Evolutionary conservation across 805 yeast genomes (phyloP).

Genomic region (Schwanniomyces vanrijiae): DNA sequence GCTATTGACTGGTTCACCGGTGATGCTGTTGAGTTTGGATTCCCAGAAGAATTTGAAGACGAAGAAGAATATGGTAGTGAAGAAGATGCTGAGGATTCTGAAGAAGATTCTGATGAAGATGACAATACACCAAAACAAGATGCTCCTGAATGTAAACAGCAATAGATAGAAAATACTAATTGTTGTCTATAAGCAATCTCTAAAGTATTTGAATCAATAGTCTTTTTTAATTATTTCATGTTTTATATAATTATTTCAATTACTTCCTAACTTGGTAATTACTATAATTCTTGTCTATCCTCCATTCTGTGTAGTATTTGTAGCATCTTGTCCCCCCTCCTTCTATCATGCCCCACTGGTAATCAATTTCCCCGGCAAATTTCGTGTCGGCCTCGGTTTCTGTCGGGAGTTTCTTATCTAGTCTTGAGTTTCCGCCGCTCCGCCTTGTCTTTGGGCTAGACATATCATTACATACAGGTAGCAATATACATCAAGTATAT

Average conservation of each 20-base stretch:
- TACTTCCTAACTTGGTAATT: no score
- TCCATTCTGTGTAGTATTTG: no score
- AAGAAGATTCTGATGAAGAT: slow-evolving; percentile 54
- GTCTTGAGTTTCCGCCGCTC: no score
- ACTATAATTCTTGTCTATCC: neutral
- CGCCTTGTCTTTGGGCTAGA: no score
- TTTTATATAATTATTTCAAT: neutral
- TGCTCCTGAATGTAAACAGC: slow-evolving; percentile 80
- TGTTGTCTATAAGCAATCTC: neutral
- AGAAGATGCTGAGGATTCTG: slow-evolving; percentile 61
- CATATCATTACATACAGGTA: no score
- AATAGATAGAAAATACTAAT: slow-evolving; percentile 27
- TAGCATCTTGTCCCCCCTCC: no score
- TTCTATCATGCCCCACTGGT: no score
- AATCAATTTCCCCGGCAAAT: no score
- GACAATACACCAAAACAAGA: slow-evolving; percentile 56
- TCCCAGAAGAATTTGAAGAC: slow-evolving; percentile 58
- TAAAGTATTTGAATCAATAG: neutral
- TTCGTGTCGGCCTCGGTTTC: no score
- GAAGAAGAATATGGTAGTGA: slow-evolving; percentile 61
- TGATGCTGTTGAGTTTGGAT: slow-evolving; percentile 78
- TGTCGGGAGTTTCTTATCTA: no score
- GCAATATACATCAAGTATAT: no score
- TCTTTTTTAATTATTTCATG: neutral
- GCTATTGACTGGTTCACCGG: slow-evolving; percentile 99